Evolutionary conservation across 768 basidiomycete genomes (phyloP), one percentile per base, ranked within the genome.

Genomic region (Lepiota brunneoincarnata): DNA sequence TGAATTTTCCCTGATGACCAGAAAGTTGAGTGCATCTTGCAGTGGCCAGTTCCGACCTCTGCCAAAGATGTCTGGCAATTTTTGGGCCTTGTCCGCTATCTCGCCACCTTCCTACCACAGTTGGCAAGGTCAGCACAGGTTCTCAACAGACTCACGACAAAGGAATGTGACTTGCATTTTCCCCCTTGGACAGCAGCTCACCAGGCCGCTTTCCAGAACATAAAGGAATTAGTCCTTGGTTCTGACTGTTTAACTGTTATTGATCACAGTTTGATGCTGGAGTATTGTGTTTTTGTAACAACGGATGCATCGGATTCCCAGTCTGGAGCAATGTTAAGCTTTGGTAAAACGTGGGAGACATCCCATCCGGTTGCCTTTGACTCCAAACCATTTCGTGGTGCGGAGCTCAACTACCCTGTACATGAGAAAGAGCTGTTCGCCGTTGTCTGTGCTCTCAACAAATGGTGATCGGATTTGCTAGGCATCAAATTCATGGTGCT

Each of bases 401-500:
- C 72, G 0, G 55, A 61, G 34, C 34, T 3, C 15, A 72, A 74
- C 48, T 76, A 75, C 43, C 69, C 71, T 51, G n/a, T n/a, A n/a
- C n/a, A n/a, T n/a, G n/a, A n/a, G n/a, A n/a, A n/a, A n/a, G n/a
- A n/a, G n/a, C n/a, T 75, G 1, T 56, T 74, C 0, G 69, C 71
- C 0, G 69, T 76, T 7, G 57, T 76, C 0, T 46, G 64, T 1
- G 68, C 69, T 0, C 58, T 69, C 1, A 51, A 61, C 15, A 59
- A 62, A 20, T 74, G 67, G 66, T 17, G 64, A 0, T 45, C 42
- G 0, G 57, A 61, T 24, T 45, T 64, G 0, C 24, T 66, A 0
- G 61, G 69, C 6, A 35, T 44, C 15, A 44, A 18, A 17, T 59
- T 65, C 64, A 3, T 24, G 0, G 61, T 76, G 9, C 67, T 54